phyloP scores from a whole-genome alignment of 1,284 basidiomycete species.

The Ganoderma multipileum region DNA sequence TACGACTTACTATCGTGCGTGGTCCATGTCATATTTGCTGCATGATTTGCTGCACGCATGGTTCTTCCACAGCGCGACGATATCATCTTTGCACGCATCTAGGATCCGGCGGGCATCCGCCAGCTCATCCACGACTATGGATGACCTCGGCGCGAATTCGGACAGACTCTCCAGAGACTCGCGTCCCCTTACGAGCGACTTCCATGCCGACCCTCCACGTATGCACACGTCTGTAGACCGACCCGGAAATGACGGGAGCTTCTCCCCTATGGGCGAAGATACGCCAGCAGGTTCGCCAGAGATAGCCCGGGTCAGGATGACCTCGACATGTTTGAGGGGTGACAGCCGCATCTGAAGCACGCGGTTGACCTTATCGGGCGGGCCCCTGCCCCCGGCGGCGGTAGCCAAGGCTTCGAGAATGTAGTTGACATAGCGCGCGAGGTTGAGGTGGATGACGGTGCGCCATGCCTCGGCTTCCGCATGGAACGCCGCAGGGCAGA shows the following conservation, averaged over 20 bases:
- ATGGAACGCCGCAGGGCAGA: conserved; percentile 63
- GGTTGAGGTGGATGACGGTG: conserved; percentile 68
- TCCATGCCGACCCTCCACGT: conserved; percentile 59
- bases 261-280: conserved; percentile 18
- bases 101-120: conserved; percentile 56
- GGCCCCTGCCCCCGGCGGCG: neutral
- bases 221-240: conserved; percentile 49
- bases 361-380: conserved; percentile 42
- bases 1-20: conserved; percentile 63
- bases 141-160: conserved; percentile 11
- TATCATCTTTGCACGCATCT: conserved; percentile 61
- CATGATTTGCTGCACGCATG: conserved; percentile 49
- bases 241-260: conserved; percentile 16
- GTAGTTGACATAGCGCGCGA: conserved; percentile 65
- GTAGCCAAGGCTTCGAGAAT: conserved; percentile 52
- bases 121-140: conserved; percentile 37
- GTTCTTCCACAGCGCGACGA: conserved; percentile 58
- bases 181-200: conserved; percentile 36
- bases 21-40: conserved; percentile 47
- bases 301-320: conserved; percentile 47
- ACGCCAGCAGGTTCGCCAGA: conserved; percentile 20
- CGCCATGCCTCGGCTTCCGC: conserved; percentile 65
- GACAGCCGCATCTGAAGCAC: conserved; percentile 57
- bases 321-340: conserved; percentile 62
- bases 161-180: neutral